Percentiles rank a stretch among this genome's conserved stretches.
These are phyloP conservation scores for Fusarium subtropicale DNA, from an alignment of 2,329 filamentous ascomycete species.

Conservation along the genomic window DNA sequence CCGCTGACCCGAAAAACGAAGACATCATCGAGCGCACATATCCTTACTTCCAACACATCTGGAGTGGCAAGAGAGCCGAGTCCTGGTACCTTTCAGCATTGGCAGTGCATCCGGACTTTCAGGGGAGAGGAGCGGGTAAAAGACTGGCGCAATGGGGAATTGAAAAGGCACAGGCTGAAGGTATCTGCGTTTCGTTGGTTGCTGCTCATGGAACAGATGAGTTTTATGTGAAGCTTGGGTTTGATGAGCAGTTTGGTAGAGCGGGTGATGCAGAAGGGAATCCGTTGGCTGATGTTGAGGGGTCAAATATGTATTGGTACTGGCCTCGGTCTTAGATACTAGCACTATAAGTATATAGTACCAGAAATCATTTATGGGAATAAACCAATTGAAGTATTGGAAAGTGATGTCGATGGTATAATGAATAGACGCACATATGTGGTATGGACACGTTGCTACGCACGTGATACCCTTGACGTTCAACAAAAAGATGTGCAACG, in stretches of 20 bases:
- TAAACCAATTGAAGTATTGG: no score
- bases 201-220: constrained; percentile 53
- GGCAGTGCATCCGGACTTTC: constrained; percentile 54
- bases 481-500: no score
- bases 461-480: no score
- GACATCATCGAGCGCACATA: constrained; percentile 35
- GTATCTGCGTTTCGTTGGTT: constrained; percentile 55
- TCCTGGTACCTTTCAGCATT: constrained; percentile 55
- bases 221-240: constrained; percentile 51
- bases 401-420: no score
- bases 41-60: constrained; percentile 29
- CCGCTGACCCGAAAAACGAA: constrained; percentile 24
- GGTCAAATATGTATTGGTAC: constrained; percentile 36
- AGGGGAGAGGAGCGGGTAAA: constrained; percentile 53
- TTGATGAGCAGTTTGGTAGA: constrained; percentile 32
- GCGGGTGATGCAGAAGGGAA: constrained; percentile 25
- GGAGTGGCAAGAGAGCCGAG: constrained; percentile 38
- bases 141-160: constrained; percentile 57
- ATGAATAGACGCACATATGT: no score
- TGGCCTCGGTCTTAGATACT: constrained; percentile 14
- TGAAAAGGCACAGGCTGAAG: constrained; percentile 51
- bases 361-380: no score
- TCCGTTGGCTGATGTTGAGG: constrained; percentile 22
- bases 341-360: no score
- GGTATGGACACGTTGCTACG: accelerated